Evolutionary conservation across 2,329 filamentous ascomycete genomes (phyloP), one percentile per base, ranked within the genome.

Genomic region (Colletotrichum trifolii): DNA sequence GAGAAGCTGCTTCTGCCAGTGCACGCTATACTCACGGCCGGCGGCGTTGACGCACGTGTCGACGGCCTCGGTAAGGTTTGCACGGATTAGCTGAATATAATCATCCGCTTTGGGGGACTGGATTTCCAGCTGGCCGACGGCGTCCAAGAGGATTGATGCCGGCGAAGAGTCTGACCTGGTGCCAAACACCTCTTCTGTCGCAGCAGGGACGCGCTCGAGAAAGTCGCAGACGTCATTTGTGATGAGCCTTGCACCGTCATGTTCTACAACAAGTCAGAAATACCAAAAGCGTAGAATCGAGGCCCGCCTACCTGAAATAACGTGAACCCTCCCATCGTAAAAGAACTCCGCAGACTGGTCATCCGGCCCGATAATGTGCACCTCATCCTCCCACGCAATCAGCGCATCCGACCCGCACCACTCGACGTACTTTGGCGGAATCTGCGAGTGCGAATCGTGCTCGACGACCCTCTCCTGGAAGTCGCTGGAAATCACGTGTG

Each of bases 321-420:
- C 85, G 76, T 98, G 96, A 11, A 99, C 91, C 68, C 93, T 90
- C 8, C 91, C 92, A 73, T 98, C 94, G 76, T 98, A 98, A 71
- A 94, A 95, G 76, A 94, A 96, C 67, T 88, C 89, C 46, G 81
- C 88, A 6, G 91, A 89, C 9, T 91, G 87, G 47, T 93, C 93
- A 42, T 90, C 91, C 0, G 94, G 93, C 0, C 95, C 96, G 66
- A 99, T 91, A 35, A 99, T 85, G 73, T 97, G 96, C 4, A 99
- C 90, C 76, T 99, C 96, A 73, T 99, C 96, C 74, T 98, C 96
- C 96, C 96, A 99, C 0, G 94, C 94, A 71, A 99, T 88, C 35
- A 97, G 91, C 12, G 94, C 93, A 77, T 98, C 95, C 72, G 96
- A 95, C 6, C 96, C 96, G 76, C 96, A 99, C 96, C 96, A 99